phyloP scores from a whole-genome alignment of 2,329 filamentous ascomycete genomes.

The Gliomastix tumulicola region DNA sequence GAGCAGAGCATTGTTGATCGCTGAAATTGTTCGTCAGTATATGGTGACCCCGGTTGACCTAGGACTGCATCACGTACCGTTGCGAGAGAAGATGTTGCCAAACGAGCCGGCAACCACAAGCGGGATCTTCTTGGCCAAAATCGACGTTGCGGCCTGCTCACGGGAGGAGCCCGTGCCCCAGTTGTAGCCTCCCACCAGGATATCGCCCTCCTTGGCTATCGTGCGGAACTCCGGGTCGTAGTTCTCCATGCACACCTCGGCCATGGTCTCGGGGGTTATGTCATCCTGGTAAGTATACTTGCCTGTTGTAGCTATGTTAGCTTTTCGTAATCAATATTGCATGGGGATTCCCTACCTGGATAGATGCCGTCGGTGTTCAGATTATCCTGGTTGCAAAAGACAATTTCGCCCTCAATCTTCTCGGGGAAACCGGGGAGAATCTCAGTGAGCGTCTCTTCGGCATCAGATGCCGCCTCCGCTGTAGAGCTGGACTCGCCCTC shows the following conservation, averaged over 20 bases:
- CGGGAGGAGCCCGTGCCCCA: slow-evolving; percentile 73
- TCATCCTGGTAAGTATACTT: slow-evolving; percentile 91
- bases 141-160: slow-evolving; percentile 76
- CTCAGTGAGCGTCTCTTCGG: slow-evolving; percentile 10
- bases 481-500: too few relatives aligned
- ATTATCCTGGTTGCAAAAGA: slow-evolving; percentile 77
- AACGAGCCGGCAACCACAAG: slow-evolving; percentile 78
- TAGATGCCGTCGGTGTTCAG: slow-evolving; percentile 93
- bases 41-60: too few relatives aligned
- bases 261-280: slow-evolving; percentile 72
- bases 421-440: slow-evolving; percentile 84
- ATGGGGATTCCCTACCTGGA: slow-evolving; percentile 70
- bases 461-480: slow-evolving; percentile 16
- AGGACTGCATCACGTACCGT: too few relatives aligned
- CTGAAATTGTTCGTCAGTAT: too few relatives aligned
- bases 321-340: neutral
- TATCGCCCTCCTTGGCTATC: slow-evolving; percentile 62
- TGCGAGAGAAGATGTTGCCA: slow-evolving; percentile 74
- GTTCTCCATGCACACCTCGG: slow-evolving; percentile 87
- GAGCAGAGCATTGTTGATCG: slow-evolving; percentile 77
- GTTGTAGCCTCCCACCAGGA: slow-evolving; percentile 81
- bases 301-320: too few relatives aligned
- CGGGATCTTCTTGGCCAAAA: slow-evolving; percentile 73
- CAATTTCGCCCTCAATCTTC: slow-evolving; percentile 74
- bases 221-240: slow-evolving; percentile 69